Conservation (phyloP, 768 basidiomycete genomes). For the Tephrocybe rancida region DNA sequence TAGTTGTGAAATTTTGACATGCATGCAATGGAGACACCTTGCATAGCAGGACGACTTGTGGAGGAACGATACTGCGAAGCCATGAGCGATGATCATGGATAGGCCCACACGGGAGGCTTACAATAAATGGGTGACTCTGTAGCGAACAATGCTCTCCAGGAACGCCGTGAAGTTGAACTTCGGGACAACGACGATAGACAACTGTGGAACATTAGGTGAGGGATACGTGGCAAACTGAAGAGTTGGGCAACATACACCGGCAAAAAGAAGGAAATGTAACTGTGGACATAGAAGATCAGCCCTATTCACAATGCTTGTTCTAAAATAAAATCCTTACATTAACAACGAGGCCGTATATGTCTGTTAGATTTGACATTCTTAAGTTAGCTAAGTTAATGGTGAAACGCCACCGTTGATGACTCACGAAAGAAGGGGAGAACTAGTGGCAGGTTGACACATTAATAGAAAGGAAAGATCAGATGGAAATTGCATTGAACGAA, state of each 20-base stretch:
- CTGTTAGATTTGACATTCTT: constrained; percentile 36
- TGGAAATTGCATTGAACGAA: constrained; percentile 28
- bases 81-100: background rate
- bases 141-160: constrained; percentile 53
- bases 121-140: constrained; percentile 60
- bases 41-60: constrained; percentile 66
- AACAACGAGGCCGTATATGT: constrained; percentile 63
- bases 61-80: constrained; percentile 57
- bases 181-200: constrained; percentile 61
- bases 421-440: constrained; percentile 65
- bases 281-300: constrained; percentile 19
- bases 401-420: constrained; percentile 18
- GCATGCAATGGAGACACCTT: constrained; percentile 43
- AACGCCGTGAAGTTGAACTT: constrained; percentile 64
- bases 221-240: background rate
- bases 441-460: constrained; percentile 19
- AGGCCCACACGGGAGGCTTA: constrained; percentile 27
- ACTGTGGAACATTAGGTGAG: constrained; percentile 29
- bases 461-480: background rate
- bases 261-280: constrained; percentile 57
- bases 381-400: background rate
- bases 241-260: constrained; percentile 39
- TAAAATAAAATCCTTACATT: constrained; percentile 38
- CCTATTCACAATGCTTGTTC: background rate
- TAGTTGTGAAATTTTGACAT: constrained; percentile 1